Evolutionary conservation across 2,329 filamentous ascomycete genomes (phyloP).

Genomic region (Ustulina deusta): DNA sequence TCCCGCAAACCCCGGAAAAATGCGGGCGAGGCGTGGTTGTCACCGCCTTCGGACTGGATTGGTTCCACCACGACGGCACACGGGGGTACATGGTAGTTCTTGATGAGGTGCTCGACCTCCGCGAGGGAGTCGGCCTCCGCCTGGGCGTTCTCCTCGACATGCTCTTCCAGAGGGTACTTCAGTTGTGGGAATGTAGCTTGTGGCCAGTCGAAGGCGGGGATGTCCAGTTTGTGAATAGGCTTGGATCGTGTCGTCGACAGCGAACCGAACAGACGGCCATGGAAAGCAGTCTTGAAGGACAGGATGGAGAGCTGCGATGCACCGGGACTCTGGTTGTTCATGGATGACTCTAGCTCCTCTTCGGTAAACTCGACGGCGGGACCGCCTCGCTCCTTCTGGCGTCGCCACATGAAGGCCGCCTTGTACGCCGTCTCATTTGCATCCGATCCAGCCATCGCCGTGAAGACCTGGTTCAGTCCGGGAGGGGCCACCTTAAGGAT

Average conservation of each 20-base stretch:
- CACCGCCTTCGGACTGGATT: slow-evolving; percentile 92
- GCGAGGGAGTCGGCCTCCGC: slow-evolving; percentile 85
- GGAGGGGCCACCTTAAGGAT: slow-evolving; percentile 85
- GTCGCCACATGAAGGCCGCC: slow-evolving; percentile 93
- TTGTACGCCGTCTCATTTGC: slow-evolving; percentile 97
- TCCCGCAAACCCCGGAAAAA: slow-evolving; percentile 89
- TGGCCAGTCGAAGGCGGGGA: slow-evolving; percentile 95
- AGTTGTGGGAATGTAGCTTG: slow-evolving; percentile 86
- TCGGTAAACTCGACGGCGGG: slow-evolving; percentile 81
- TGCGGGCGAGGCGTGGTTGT: slow-evolving; percentile 89
- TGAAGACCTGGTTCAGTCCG: slow-evolving; percentile 90
- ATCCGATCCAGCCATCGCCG: slow-evolving; percentile 87
- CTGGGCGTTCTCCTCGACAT: slow-evolving; percentile 82
- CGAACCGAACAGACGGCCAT: slow-evolving; percentile 88
- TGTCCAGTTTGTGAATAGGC: slow-evolving; percentile 94
- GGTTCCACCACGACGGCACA: slow-evolving; percentile 89
- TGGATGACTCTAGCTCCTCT: slow-evolving; percentile 78
- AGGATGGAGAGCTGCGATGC: slow-evolving; percentile 84
- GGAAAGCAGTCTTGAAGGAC: slow-evolving; percentile 89
- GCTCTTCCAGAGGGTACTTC: slow-evolving; percentile 87
- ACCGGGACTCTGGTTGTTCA: slow-evolving; percentile 84
- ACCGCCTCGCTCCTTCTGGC: slow-evolving; percentile 83
- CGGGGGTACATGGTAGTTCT: slow-evolving; percentile 81
- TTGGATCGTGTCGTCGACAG: slow-evolving; percentile 92
- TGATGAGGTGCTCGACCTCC: slow-evolving; percentile 85